These are phyloP conservation scores for Acanthamoeba culbertsoni DNA, from an alignment of 208 protist genomes.

Conservation along the genomic window DNA sequence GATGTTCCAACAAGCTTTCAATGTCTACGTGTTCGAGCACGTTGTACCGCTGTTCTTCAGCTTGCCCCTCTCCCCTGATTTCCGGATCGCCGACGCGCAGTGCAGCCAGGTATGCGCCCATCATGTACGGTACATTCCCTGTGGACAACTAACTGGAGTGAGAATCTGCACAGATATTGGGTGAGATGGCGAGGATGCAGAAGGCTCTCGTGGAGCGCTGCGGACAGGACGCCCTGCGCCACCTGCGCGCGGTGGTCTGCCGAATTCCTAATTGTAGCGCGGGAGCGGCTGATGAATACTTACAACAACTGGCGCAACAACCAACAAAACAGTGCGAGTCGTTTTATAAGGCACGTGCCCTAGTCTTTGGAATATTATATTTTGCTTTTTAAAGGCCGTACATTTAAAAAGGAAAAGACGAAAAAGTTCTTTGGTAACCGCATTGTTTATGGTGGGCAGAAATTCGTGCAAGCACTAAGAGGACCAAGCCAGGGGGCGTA, in stretches of 20 bases:
- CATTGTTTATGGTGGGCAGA: not conserved
- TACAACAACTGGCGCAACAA: not conserved
- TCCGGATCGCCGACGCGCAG: not conserved
- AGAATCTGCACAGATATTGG: not conserved
- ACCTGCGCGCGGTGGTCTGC: not conserved
- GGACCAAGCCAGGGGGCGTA: not conserved
- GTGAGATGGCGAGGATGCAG: conserved; percentile 13
- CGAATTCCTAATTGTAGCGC: not conserved
- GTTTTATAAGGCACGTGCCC: not conserved
- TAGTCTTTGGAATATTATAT: not conserved
- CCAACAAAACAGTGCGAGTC: not conserved
- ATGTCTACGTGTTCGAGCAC: conserved; percentile 31
- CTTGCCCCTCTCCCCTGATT: not conserved
- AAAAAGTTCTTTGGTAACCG: no score
- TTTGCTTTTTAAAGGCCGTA: no score
- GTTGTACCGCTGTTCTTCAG: not conserved
- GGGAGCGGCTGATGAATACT: not conserved
- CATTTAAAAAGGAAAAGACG: no score
- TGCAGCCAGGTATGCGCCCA: not conserved
- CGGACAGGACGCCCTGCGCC: not conserved
- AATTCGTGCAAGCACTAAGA: not conserved
- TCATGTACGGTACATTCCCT: no score
- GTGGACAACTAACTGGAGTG: no score
- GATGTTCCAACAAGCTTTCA: conserved; percentile 28
- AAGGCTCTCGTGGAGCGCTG: not conserved